Evolutionary conservation across 2,329 filamentous ascomycete genomes (phyloP).

Genomic region (Cladosporium cucumerinum): DNA sequence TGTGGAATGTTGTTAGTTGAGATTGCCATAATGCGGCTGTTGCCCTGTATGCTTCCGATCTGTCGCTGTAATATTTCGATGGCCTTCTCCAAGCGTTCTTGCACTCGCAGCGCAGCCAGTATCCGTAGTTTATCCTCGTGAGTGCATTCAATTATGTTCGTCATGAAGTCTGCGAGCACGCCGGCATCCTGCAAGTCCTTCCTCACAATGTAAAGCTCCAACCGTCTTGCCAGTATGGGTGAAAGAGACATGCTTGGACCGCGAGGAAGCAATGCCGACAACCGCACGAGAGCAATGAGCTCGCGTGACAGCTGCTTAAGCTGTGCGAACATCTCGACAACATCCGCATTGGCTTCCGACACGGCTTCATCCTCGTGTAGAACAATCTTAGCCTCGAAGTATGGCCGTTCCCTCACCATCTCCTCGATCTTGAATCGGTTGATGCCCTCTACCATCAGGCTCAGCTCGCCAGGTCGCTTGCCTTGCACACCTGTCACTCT

Average conservation of each 20-base stretch:
- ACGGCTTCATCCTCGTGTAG: conserved; percentile 61
- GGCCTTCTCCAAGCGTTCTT: conserved; percentile 73
- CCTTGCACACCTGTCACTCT: conserved; percentile 50
- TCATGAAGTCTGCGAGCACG: conserved; percentile 90
- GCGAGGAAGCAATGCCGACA: conserved; percentile 79
- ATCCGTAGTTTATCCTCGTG: conserved; percentile 90
- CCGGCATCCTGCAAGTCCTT: conserved; percentile 82
- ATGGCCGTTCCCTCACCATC: conserved; percentile 73
- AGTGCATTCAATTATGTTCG: conserved; percentile 80
- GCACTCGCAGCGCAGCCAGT: conserved; percentile 74
- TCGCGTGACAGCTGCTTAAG: conserved; percentile 84
- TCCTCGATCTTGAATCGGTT: conserved; percentile 72
- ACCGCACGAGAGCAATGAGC: conserved; percentile 75
- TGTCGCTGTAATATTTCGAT: conserved; percentile 81
- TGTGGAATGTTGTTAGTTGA: conserved; percentile 54
- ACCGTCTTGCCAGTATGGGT: conserved; percentile 76
- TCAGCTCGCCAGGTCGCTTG: conserved; percentile 58
- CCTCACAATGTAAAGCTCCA: conserved; percentile 82
- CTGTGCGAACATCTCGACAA: conserved; percentile 69
- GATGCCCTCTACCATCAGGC: conserved; percentile 80
- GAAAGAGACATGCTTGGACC: conserved; percentile 65
- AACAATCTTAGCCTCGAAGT: conserved; percentile 77
- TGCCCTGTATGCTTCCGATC: conserved; percentile 78
- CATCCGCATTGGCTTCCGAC: conserved; percentile 56
- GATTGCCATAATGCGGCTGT: conserved; percentile 78